A percentile compares a stretch with the other conserved stretches of the same genome.
Evolutionary conservation across 352 stramenopile genomes (phyloP).

Genomic region (Pythium biforme): DNA sequence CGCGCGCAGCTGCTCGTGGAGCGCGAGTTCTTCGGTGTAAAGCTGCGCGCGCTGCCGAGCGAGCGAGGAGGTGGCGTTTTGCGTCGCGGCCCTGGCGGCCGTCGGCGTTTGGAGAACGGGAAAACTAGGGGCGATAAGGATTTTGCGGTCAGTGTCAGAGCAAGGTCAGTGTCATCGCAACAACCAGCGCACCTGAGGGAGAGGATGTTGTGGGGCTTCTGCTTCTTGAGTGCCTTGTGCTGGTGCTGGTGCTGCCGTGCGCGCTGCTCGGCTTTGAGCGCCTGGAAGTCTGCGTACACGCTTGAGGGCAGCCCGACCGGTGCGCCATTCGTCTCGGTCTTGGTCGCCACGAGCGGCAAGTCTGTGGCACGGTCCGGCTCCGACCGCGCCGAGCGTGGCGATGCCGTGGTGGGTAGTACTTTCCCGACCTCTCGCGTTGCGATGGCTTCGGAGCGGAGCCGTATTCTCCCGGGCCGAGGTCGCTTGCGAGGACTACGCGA

Average conservation of each 20-base stretch:
- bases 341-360: background rate
- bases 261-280: constrained; percentile 13
- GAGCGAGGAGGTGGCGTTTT: constrained; percentile 14
- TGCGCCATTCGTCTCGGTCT: background rate
- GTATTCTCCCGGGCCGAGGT: background rate
- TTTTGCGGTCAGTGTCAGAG: background rate
- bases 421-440: background rate
- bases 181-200: constrained; percentile 34
- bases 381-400: constrained; percentile 4
- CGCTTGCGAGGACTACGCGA: background rate
- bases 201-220: constrained; percentile 23
- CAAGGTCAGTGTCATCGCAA: too few species aligned
- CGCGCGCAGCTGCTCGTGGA: constrained; percentile 36
- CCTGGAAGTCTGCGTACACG: constrained; percentile 8
- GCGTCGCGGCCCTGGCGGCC: background rate
- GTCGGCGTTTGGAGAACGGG: constrained; percentile 16
- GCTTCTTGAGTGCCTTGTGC: constrained; percentile 11
- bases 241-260: background rate
- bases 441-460: background rate
- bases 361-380: background rate
- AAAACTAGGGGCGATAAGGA: background rate
- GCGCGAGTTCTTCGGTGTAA: background rate
- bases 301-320: background rate
- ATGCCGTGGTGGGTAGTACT: background rate
- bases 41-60: constrained; percentile 9